Conservation (phyloP, 768 basidiomycete genomes). For the Suillus occidentalis region DNA sequence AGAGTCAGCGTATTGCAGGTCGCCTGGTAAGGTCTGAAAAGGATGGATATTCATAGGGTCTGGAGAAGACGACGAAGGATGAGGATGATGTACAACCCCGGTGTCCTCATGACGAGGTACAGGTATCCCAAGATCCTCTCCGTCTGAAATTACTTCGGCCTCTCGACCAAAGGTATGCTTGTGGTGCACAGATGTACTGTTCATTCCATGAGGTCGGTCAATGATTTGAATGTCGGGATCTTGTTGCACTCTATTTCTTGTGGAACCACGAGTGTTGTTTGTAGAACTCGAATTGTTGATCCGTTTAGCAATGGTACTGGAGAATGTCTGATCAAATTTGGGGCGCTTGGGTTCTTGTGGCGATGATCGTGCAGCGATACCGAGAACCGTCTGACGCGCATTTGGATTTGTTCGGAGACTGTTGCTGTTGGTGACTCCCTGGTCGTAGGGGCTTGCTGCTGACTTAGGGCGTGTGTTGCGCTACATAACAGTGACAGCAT, state of each 20-base stretch:
- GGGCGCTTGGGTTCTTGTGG: conserved; percentile 22
- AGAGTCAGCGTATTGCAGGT: not conserved
- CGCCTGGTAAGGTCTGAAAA: conserved; percentile 24
- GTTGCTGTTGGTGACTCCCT: not conserved
- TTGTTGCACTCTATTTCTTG: not conserved
- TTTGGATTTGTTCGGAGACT: conserved; percentile 22
- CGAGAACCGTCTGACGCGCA: conserved; percentile 20
- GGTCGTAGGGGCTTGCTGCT: conserved; percentile 4
- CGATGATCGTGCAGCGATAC: not conserved
- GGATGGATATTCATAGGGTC: conserved; percentile 23
- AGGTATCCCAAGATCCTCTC: conserved; percentile 24
- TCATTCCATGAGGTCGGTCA: conserved; percentile 4
- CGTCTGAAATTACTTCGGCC: conserved; percentile 18
- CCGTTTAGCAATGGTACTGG: not conserved
- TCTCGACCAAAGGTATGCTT: conserved; percentile 17
- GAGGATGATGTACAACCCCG: conserved; percentile 10
- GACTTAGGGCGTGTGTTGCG: not conserved
- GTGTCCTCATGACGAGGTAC: conserved; percentile 12
- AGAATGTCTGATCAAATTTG: conserved; percentile 15
- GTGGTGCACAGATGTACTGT: not conserved
- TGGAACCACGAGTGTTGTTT: conserved; percentile 11
- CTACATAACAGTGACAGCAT: not conserved
- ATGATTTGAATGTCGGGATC: conserved; percentile 27
- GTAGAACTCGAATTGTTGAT: not conserved
- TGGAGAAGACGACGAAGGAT: conserved; percentile 20